Evolutionary conservation across 768 basidiomycete species (phyloP), one percentile per base, ranked within the genome.

Genomic region (Collybia sp.): DNA sequence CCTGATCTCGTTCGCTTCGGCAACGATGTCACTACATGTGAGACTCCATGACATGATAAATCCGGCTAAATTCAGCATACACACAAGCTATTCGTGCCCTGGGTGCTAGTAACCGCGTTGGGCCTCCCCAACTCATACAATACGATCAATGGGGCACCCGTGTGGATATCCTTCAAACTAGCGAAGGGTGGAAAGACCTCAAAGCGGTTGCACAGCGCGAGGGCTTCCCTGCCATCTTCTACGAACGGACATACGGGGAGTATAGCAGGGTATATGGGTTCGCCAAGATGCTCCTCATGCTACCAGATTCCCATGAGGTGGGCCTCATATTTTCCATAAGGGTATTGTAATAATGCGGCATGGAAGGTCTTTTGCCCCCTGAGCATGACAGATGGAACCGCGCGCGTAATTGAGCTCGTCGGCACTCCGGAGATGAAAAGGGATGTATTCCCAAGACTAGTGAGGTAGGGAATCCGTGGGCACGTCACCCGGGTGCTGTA

Each of bases 361-460:
- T 45, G 30, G 10, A 30, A 85, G 80, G 71, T 83, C 8, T 77
- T 82, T 47, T 90, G 87, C 47, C 88, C 88, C 1, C 61, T 87
- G 46, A 80, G 79, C 32, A 90, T 91, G 88, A 84, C 85, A 0
- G 88, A 91, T 58, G 88, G 88, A 0, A 73, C 75, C 32, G 86
- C 88, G 6, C 69, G 87, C 55, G 84, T 87, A 0, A 67, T 90
- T 16, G 87, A 90, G 55, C 65, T 88, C 12, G 49, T 73, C 32
- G 87, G 86, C 2, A 79, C 80, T 0, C 58, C 66, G 0, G 72
- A 71, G 33, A 78, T 84, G 75, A 84, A 80, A 61, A 57, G 66
- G n/a, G 69, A 77, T 15, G 55, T 88, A 1, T 56, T 80, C 2
- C 71, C 83, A 19, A 72, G 79, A 13, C 71, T 89, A 15, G 75